These are phyloP conservation scores for Penicillium sp. DNA, from an alignment of 2,329 filamentous ascomycete genomes.

Conservation along the genomic window DNA sequence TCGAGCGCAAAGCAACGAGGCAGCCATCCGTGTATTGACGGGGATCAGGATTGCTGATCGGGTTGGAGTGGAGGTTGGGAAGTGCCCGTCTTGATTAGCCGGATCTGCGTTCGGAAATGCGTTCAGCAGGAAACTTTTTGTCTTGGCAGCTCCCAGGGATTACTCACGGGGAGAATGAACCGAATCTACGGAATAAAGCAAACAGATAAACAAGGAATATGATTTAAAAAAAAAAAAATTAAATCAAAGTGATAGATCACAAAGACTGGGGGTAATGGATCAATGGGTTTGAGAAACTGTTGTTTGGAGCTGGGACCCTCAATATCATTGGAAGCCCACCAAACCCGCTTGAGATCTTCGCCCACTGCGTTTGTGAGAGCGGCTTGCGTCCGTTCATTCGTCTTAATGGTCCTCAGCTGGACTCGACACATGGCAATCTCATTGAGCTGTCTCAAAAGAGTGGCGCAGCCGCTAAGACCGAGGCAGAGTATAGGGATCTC, in stretches of 20 bases:
- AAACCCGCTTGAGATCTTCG: conserved; percentile 1
- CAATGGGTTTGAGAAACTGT: background rate
- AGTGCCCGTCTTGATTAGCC: background rate
- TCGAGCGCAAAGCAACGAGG: conserved; percentile 7
- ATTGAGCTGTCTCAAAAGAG: background rate
- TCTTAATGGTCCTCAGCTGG: conserved; percentile 9
- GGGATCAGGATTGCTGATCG: background rate
- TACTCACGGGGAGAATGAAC: background rate
- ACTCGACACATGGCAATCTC: conserved; percentile 8
- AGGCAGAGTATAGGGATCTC: background rate
- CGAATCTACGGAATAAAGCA: background rate
- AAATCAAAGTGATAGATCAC: conserved; percentile 7
- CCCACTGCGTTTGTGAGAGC: background rate
- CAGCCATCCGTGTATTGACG: conserved; percentile 5
- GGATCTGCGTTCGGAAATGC: conserved; percentile 5
- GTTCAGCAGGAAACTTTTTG: background rate
- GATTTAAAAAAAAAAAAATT: background rate
- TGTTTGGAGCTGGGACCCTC: background rate
- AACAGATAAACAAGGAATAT: background rate
- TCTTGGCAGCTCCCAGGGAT: conserved; percentile 2
- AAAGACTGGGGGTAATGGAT: background rate
- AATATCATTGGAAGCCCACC: conserved; percentile 6
- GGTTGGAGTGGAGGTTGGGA: background rate
- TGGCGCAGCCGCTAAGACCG: background rate
- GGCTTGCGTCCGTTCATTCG: background rate